Conservation (phyloP, 2,329 filamentous ascomycete genomes). For the Colletotrichum scovillei region DNA sequence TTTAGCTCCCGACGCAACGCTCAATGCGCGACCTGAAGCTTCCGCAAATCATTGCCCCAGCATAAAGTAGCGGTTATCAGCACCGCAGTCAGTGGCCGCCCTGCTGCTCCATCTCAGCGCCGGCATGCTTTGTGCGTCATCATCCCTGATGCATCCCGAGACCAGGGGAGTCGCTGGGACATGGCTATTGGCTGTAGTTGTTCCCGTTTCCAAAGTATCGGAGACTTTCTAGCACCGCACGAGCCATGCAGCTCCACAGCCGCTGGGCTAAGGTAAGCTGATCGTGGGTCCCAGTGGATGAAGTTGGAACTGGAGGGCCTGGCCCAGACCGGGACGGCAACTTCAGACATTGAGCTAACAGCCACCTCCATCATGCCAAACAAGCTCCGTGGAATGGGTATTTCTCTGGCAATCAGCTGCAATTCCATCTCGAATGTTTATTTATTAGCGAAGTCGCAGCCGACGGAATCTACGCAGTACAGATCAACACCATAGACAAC, state of each 20-base stretch:
- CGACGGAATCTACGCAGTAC: not conserved
- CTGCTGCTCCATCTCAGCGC: constrained; percentile 3
- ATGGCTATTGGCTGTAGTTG: constrained; percentile 24
- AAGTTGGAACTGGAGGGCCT: not conserved
- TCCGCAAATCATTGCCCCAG: not conserved
- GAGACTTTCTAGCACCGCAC: constrained; percentile 29
- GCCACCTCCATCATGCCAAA: constrained; percentile 25
- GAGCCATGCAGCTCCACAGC: constrained; percentile 12
- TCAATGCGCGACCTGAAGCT: not conserved
- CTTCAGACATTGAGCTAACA: constrained; percentile 1
- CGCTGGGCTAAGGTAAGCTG: not conserved
- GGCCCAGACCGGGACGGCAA: constrained; percentile 17
- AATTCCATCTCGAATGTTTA: not conserved
- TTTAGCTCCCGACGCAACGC: constrained; percentile 1
- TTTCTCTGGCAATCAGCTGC: not conserved
- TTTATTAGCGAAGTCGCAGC: not conserved
- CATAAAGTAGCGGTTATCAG: constrained; percentile 22
- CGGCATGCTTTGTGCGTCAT: constrained; percentile 31
- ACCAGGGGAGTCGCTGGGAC: constrained; percentile 26
- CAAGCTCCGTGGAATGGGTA: constrained; percentile 12
- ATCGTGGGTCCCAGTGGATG: constrained; percentile 1
- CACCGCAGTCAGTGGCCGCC: constrained; percentile 3
- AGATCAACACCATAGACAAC: too few relatives aligned
- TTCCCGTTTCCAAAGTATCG: constrained; percentile 24
- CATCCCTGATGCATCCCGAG: constrained; percentile 31